These are phyloP conservation scores for Talaromyces verruculosus DNA, from an alignment of 2,329 filamentous ascomycete genomes.

Conservation along the genomic window DNA sequence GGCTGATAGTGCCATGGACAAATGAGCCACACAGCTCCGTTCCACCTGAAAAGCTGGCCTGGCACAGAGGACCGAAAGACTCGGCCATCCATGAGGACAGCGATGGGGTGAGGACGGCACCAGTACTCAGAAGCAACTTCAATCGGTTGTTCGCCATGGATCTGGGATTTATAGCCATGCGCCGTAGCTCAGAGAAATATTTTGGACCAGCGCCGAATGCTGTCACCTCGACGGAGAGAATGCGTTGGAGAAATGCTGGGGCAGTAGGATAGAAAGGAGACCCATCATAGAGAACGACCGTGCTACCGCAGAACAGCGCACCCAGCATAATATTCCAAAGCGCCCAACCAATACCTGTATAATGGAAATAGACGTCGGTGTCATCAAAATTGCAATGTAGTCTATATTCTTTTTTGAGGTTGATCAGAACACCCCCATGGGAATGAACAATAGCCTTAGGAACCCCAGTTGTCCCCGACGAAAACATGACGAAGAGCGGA, in stretches of 20 bases:
- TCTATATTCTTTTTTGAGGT: constrained; percentile 46
- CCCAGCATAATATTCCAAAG: constrained; percentile 50
- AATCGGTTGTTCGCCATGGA: constrained; percentile 2
- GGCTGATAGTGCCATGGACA: constrained; percentile 45
- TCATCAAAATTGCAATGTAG: constrained; percentile 47
- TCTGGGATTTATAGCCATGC: neutral
- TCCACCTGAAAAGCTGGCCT: constrained; percentile 48
- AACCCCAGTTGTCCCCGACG: constrained; percentile 45
- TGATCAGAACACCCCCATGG: constrained; percentile 43
- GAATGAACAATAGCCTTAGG: constrained; percentile 50
- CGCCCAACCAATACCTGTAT: constrained; percentile 50
- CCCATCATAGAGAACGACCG: constrained; percentile 47
- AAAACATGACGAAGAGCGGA: constrained; percentile 48
- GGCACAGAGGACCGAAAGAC: constrained; percentile 41
- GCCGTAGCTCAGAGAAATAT: constrained; percentile 9
- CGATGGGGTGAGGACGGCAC: constrained; percentile 8
- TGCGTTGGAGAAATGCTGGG: neutral
- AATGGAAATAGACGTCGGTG: constrained; percentile 47
- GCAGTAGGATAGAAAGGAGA: constrained; percentile 43
- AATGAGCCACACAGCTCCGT: constrained; percentile 51
- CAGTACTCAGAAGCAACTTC: constrained; percentile 11
- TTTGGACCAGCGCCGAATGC: constrained; percentile 8
- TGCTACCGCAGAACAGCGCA: constrained; percentile 44
- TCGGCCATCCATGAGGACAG: constrained; percentile 30
- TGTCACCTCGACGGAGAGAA: constrained; percentile 42